Percentiles rank a stretch among this genome's conserved stretches.
Conservation (phyloP, 192 early-diverging fungal genomes). For the Backusella circina region DNA sequence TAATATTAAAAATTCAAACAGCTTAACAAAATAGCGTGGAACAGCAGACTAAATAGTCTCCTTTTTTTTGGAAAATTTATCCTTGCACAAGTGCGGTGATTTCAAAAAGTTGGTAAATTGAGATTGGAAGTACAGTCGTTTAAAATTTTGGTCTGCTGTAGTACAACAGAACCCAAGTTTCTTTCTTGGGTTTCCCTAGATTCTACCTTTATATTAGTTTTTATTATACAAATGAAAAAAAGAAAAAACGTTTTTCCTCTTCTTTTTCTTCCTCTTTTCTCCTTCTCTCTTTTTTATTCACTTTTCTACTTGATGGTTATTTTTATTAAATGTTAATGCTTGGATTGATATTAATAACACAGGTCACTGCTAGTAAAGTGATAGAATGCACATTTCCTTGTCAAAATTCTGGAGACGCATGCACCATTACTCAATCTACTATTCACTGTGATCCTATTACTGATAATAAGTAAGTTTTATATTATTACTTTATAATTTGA, state of each 20-base stretch:
- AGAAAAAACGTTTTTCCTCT: neutral
- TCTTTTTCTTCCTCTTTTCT: neutral
- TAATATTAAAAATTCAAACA: too few species aligned
- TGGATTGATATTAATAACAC: neutral
- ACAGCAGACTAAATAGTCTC: too few species aligned
- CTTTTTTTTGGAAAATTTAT: too few species aligned
- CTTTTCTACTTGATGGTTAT: neutral
- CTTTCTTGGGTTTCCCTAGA: neutral
- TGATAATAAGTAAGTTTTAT: neutral
- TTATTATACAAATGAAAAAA: neutral
- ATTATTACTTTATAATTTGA: neutral
- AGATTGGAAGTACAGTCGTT: neutral
- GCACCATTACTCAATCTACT: neutral
- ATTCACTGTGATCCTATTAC: neutral
- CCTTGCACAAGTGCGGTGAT: neutral
- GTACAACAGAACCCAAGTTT: constrained; percentile 6
- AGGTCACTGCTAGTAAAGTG: neutral
- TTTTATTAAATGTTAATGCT: neutral
- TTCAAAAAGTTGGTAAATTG: neutral
- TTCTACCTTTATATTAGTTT: neutral
- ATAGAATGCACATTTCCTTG: neutral
- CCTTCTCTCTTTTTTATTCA: neutral
- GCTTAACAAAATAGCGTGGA: too few species aligned
- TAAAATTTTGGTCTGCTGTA: neutral
- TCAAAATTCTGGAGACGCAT: neutral